A percentile compares a stretch with the other conserved stretches of the same genome.
Evolutionary conservation across 2,329 filamentous ascomycete species (phyloP).

Genomic region (Bipolaris zeicola): DNA sequence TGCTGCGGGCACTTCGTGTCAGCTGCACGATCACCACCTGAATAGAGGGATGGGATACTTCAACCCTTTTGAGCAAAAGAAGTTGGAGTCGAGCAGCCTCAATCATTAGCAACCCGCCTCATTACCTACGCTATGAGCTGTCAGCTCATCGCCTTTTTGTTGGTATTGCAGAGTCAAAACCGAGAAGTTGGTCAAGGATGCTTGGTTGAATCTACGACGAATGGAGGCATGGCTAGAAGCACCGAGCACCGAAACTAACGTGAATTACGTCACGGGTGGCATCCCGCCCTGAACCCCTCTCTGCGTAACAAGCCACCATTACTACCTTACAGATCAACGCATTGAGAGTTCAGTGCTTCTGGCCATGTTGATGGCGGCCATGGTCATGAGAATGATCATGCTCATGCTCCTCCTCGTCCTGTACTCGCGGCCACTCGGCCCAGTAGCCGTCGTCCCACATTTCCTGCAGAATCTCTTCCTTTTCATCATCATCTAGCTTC

Average conservation of each 20-base stretch:
- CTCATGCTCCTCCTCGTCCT: conserved; percentile 35
- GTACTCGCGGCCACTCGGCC: conserved; percentile 54
- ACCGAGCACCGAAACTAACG: not conserved
- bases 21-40: not conserved
- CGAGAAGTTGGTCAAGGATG: too few relatives aligned
- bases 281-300: not conserved
- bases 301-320: not conserved
- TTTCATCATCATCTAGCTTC: conserved; percentile 43
- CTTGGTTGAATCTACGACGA: not conserved
- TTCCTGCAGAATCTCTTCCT: conserved; percentile 54
- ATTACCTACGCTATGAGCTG: too few relatives aligned
- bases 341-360: not conserved
- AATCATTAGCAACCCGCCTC: too few relatives aligned
- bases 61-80: too few relatives aligned
- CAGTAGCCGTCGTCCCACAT: conserved; percentile 67
- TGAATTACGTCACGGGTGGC: conserved; percentile 4
- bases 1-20: not conserved
- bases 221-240: not conserved
- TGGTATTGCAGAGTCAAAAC: too few relatives aligned
- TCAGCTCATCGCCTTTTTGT: too few relatives aligned
- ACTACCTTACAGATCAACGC: not conserved
- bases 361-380: conserved; percentile 2
- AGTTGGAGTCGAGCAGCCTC: too few relatives aligned
- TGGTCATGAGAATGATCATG: conserved; percentile 22
- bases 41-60: too few relatives aligned